A percentile compares a stretch with the other conserved stretches of the same genome.
These are phyloP conservation scores for Leptographium lundbergii DNA, from an alignment of 2,329 filamentous ascomycete genomes.

Conservation along the genomic window DNA sequence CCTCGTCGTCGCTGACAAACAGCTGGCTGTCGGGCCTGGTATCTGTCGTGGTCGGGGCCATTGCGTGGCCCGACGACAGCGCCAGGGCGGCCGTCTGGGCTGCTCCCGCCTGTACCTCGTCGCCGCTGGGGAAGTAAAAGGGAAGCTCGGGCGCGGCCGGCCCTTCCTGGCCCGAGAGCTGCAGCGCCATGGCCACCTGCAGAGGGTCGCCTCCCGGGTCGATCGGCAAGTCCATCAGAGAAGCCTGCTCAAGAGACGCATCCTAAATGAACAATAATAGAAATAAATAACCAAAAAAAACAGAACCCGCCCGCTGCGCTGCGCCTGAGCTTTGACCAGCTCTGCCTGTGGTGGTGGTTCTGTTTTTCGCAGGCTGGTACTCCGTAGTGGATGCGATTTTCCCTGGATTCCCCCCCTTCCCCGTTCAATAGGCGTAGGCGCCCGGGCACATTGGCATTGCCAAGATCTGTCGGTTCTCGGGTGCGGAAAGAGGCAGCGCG, in stretches of 20 bases:
- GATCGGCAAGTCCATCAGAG: neutral
- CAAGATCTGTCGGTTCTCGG: neutral
- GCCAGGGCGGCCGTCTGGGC: neutral
- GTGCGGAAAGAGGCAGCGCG: neutral
- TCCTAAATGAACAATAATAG: neutral
- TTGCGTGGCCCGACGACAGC: neutral
- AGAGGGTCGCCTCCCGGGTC: neutral
- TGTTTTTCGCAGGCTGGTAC: neutral
- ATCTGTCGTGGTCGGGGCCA: neutral
- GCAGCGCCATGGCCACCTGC: neutral
- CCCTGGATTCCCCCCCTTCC: neutral
- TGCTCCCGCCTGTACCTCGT: neutral
- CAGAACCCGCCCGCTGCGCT: too few species aligned
- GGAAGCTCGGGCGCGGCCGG: neutral
- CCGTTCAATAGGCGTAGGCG: neutral
- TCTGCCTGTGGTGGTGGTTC: neutral
- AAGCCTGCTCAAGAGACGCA: neutral
- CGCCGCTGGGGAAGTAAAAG: neutral
- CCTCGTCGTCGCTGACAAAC: slow-evolving; percentile 2
- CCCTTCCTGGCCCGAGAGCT: neutral
- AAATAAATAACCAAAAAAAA: too few species aligned
- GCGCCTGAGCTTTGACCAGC: neutral
- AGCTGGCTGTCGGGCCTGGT: neutral
- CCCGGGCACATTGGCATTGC: neutral
- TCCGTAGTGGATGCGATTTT: neutral